These are phyloP conservation scores for Paramecium biaurelia DNA, from an alignment of 73 alveolate species.

Conservation along the genomic window DNA sequence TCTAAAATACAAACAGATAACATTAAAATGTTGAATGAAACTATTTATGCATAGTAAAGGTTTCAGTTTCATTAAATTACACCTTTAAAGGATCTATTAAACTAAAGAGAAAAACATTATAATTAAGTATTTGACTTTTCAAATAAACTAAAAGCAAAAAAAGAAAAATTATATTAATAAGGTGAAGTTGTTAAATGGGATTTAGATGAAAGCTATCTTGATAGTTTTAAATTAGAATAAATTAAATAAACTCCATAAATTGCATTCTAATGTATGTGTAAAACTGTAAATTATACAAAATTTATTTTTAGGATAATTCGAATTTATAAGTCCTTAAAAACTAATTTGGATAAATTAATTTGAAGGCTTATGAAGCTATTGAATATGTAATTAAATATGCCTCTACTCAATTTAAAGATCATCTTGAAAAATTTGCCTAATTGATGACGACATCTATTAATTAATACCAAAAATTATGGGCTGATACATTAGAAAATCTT, in stretches of 20 bases:
- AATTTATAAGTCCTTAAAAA: neutral
- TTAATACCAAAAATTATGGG: neutral
- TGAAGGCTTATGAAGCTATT: neutral
- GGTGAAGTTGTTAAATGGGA: slow-evolving; percentile 4
- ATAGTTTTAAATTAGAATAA: neutral
- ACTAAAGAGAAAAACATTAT: neutral
- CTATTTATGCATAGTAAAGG: neutral
- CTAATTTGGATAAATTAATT: neutral
- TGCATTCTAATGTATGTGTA: neutral
- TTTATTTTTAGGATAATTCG: neutral
- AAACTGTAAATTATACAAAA: neutral
- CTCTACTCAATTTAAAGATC: neutral
- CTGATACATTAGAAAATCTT: neutral
- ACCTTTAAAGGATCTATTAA: neutral
- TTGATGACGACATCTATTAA: neutral
- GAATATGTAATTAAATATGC: neutral
- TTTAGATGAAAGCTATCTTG: neutral
- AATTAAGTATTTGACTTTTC: neutral
- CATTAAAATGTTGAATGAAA: neutral
- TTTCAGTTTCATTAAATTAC: neutral
- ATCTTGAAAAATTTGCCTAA: neutral
- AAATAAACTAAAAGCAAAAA: neutral
- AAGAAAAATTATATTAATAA: slow-evolving; percentile 1
- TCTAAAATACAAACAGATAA: neutral
- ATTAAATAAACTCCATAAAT: neutral